phyloP scores from a whole-genome alignment of 805 yeast species.

The Monosporozyma servazzii region DNA sequence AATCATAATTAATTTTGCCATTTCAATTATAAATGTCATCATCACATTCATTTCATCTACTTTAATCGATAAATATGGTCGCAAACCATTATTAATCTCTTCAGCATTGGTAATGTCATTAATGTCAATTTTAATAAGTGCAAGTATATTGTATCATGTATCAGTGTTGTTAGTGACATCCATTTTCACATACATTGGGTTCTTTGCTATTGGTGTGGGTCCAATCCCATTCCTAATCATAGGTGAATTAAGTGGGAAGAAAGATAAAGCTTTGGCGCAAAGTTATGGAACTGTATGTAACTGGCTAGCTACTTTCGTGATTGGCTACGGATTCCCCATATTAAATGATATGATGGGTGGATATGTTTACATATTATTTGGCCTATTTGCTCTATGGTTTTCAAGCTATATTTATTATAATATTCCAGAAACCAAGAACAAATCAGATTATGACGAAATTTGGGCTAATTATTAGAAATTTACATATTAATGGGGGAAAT shows the following conservation, averaged over 20 bases:
- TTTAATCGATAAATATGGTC: conserved; percentile 65
- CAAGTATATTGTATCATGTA: conserved; percentile 47
- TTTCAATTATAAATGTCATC: conserved; percentile 64
- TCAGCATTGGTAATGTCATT: conserved; percentile 65
- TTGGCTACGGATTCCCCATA: conserved; percentile 76
- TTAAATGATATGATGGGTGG: conserved; percentile 62
- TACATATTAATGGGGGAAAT: not conserved
- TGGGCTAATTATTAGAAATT: conserved; percentile 12
- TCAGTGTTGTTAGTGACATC: conserved; percentile 49
- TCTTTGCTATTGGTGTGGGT: conserved; percentile 88
- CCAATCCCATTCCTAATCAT: conserved; percentile 90
- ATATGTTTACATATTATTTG: conserved; percentile 65
- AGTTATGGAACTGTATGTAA: conserved; percentile 86
- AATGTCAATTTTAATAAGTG: conserved; percentile 52
- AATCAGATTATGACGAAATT: conserved; percentile 12
- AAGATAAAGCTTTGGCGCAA: conserved; percentile 80
- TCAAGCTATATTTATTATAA: conserved; percentile 31
- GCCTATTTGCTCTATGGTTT: conserved; percentile 44
- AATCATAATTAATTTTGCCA: conserved; percentile 60
- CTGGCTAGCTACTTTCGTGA: conserved; percentile 81
- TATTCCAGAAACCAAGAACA: conserved; percentile 19
- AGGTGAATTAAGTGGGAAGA: conserved; percentile 69
- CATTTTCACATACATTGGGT: conserved; percentile 64
- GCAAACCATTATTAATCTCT: conserved; percentile 58
- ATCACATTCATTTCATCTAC: conserved; percentile 70